phyloP scores from a whole-genome alignment of 805 yeast species.

The Cyberlindnera veronae region DNA sequence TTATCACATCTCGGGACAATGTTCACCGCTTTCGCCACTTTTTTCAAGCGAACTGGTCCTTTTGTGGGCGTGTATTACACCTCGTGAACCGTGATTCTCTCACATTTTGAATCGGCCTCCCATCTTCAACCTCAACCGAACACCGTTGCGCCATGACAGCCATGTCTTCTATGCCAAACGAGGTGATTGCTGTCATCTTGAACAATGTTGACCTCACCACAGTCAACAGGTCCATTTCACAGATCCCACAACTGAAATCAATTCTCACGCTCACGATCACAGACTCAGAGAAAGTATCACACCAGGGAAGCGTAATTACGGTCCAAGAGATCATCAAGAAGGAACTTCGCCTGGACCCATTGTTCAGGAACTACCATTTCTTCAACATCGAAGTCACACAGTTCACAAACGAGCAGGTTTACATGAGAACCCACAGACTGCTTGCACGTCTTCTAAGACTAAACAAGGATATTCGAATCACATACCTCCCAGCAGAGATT shows the following conservation, averaged over 20 bases:
- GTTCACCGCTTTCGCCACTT: no score
- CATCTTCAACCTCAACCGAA: no score
- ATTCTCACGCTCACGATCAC: conserved; percentile 13
- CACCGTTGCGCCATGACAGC: conserved; percentile 1
- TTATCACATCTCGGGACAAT: no score
- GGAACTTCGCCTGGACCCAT: conserved; percentile 4
- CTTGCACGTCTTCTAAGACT: conserved; percentile 11
- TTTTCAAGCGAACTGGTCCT: no score
- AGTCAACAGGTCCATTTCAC: conserved; percentile 4
- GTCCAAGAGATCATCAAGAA: conserved; percentile 12
- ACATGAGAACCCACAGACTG: conserved; percentile 12
- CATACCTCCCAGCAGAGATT: conserved; percentile 13
- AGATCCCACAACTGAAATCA: conserved; percentile 15
- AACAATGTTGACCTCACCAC: conserved; percentile 5
- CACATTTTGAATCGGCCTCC: no score
- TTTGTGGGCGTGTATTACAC: no score
- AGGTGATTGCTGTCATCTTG: conserved; percentile 9
- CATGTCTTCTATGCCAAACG: conserved; percentile 8
- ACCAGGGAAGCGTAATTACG: conserved; percentile 4
- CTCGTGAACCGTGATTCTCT: no score
- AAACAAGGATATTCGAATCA: conserved; percentile 12
- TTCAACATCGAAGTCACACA: conserved; percentile 15
- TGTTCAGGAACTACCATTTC: conserved; percentile 18
- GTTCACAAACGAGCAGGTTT: conserved; percentile 4
- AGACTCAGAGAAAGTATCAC: conserved; percentile 4